These are phyloP conservation scores for Hanseniaspora occidentalis DNA, from an alignment of 805 yeast species.

Conservation along the genomic window DNA sequence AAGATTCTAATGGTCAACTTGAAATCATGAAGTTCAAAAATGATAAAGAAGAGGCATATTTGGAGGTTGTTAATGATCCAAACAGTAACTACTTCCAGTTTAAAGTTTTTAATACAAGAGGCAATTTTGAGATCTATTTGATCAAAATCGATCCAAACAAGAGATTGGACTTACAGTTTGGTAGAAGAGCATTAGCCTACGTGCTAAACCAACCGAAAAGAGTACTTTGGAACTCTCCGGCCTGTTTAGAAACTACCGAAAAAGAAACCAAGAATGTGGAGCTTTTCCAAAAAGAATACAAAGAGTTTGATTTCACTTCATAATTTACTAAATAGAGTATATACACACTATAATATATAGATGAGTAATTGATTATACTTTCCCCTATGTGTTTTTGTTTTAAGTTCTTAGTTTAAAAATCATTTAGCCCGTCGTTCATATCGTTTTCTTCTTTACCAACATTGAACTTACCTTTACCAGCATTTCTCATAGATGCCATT, in stretches of 20 bases:
- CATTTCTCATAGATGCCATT: conserved; percentile 52
- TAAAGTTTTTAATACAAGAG: conserved; percentile 24
- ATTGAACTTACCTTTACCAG: conserved; percentile 61
- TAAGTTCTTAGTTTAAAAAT: too few species aligned
- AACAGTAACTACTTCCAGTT: conserved; percentile 23
- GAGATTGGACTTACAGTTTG: conserved; percentile 66
- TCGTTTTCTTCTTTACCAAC: conserved; percentile 47
- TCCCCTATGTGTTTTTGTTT: background rate
- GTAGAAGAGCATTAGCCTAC: conserved; percentile 64
- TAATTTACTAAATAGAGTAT: background rate
- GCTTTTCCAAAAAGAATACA: conserved; percentile 43
- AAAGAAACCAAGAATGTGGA: conserved; percentile 56
- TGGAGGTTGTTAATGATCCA: conserved; percentile 17
- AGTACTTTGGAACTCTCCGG: conserved; percentile 53
- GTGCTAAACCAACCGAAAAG: conserved; percentile 49
- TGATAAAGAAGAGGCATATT: conserved; percentile 17
- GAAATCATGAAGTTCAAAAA: conserved; percentile 18
- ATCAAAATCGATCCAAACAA: conserved; percentile 23
- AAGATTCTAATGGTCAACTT: conserved; percentile 29
- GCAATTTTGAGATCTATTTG: conserved; percentile 21
- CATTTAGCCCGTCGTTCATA: conserved; percentile 17
- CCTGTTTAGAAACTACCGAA: conserved; percentile 48
- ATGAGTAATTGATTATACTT: background rate
- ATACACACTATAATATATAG: background rate
- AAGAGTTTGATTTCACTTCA: conserved; percentile 39